These are phyloP conservation scores for Dillenia suffruticosa DNA, from an alignment of 164 flowering plant species.

Conservation along the genomic window DNA sequence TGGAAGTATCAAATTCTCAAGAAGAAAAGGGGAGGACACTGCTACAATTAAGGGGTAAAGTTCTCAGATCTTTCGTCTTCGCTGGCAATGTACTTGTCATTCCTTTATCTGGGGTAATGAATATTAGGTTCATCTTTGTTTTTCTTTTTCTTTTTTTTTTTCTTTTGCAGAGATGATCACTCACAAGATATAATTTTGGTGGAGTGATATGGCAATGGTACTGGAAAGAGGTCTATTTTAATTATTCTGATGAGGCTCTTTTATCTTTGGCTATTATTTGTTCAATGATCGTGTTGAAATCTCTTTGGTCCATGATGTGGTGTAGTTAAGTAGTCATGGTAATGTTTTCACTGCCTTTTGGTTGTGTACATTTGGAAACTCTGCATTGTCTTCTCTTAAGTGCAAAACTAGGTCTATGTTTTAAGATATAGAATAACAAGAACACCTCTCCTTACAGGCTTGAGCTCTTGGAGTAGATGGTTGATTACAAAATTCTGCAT, in stretches of 20 bases:
- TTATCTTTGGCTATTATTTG: neutral
- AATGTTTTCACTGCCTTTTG: too few relatives aligned
- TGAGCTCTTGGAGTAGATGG: too few relatives aligned
- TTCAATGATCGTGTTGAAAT: too few relatives aligned
- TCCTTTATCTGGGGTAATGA: neutral
- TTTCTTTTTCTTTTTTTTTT: neutral
- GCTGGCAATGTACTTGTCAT: neutral
- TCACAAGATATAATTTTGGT: conserved; percentile 37
- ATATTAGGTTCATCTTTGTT: neutral
- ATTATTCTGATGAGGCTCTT: neutral
- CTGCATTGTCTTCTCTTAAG: too few relatives aligned
- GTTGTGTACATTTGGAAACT: too few relatives aligned
- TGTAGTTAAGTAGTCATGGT: too few relatives aligned
- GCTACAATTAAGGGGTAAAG: conserved; percentile 11
- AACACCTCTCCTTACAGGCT: too few relatives aligned
- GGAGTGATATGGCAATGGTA: conserved; percentile 70
- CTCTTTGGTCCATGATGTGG: too few relatives aligned
- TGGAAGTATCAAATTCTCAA: conserved; percentile 1
- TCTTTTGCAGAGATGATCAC: conserved; percentile 18
- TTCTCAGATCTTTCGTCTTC: neutral
- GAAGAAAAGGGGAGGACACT: conserved; percentile 8
- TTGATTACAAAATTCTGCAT: too few relatives aligned
- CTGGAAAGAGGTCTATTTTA: conserved; percentile 52
- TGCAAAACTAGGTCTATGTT: too few relatives aligned
- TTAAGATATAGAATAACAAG: too few relatives aligned